These are phyloP conservation scores for Polygonum aviculare DNA, from an alignment of 148 eudicot species.

Conservation along the genomic window DNA sequence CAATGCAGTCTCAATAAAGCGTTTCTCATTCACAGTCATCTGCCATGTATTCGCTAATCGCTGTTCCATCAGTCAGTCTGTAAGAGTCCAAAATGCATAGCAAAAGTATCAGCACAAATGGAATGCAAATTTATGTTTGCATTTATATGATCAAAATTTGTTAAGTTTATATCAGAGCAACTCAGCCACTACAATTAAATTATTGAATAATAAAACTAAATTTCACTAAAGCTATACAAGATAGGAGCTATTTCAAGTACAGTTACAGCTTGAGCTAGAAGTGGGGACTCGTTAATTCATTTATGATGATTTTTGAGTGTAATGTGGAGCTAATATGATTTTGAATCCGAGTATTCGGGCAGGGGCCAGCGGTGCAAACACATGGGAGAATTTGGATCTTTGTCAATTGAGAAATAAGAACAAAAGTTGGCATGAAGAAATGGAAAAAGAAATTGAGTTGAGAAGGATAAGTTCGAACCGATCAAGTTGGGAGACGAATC, in stretches of 20 bases:
- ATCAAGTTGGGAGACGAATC: no score
- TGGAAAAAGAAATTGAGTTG: no score
- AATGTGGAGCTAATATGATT: background rate
- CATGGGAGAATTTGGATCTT: no score
- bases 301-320: background rate
- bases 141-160: background rate
- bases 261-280: background rate
- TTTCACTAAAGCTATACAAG: background rate
- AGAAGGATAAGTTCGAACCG: no score
- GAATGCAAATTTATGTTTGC: background rate
- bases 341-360: no score
- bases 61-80: constrained; percentile 49
- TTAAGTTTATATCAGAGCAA: background rate
- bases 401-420: no score
- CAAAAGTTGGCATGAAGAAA: no score
- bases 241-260: background rate
- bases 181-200: background rate
- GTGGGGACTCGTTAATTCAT: background rate
- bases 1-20: constrained; percentile 71
- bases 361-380: no score
- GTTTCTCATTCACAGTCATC: constrained; percentile 82
- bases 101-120: background rate
- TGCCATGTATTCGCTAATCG: constrained; percentile 68
- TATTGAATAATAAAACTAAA: background rate
- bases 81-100: background rate